These are phyloP conservation scores for Heterobasidion occidentale DNA, from an alignment of 1,284 basidiomycete genomes.

Conservation along the genomic window DNA sequence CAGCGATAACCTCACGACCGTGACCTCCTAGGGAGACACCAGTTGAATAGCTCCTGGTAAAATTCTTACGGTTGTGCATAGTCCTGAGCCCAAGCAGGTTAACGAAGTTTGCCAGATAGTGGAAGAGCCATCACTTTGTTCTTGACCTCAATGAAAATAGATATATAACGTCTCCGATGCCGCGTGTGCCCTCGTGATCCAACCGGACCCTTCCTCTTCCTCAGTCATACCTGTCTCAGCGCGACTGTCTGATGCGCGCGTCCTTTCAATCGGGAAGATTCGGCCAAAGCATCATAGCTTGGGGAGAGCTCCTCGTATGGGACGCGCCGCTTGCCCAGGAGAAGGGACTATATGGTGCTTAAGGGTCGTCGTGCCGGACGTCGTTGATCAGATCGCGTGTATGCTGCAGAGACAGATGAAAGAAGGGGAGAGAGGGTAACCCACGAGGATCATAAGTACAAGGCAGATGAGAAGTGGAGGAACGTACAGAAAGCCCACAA, in stretches of 20 bases:
- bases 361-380: slow-evolving; percentile 84
- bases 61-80: slow-evolving; percentile 81
- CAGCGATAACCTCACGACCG: slow-evolving; percentile 94
- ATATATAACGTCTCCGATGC: slow-evolving; percentile 95
- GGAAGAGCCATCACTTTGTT: slow-evolving; percentile 51
- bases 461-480: not conserved
- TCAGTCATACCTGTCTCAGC: slow-evolving; percentile 71
- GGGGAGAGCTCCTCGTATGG: slow-evolving; percentile 95
- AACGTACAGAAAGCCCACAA: slow-evolving; percentile 78
- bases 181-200: slow-evolving; percentile 86
- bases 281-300: slow-evolving; percentile 99
- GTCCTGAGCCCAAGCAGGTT: slow-evolving; percentile 43
- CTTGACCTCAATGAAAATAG: slow-evolving; percentile 95
- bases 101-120: not conserved
- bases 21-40: slow-evolving; percentile 94
- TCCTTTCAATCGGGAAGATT: slow-evolving; percentile 91
- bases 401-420: slow-evolving; percentile 86
- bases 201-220: slow-evolving; percentile 60
- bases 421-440: slow-evolving; percentile 91
- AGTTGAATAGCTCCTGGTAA: slow-evolving; percentile 84
- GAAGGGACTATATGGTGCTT: slow-evolving; percentile 70
- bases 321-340: slow-evolving; percentile 87
- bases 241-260: slow-evolving; percentile 68
- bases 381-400: slow-evolving; percentile 98
- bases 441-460: slow-evolving; percentile 28